Percentiles rank a stretch among this genome's conserved stretches.
Conservation (phyloP, 257 asterid genomes). For the Lithospermum erythrorhizon region DNA sequence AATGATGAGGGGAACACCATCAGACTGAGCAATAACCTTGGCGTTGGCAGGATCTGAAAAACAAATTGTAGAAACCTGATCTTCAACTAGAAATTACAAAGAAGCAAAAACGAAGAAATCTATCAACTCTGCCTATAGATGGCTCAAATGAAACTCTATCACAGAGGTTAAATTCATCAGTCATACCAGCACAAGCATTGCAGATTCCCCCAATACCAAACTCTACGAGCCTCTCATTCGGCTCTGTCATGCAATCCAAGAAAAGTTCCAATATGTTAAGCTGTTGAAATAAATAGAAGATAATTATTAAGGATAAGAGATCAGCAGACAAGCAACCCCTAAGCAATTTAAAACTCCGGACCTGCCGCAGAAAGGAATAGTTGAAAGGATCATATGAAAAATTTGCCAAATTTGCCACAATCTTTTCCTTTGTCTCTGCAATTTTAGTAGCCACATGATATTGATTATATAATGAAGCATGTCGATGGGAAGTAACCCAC, state of each 20-base stretch:
- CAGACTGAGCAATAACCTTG: conserved; percentile 51
- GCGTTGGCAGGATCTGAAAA: conserved; percentile 90
- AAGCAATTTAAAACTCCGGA: conserved; percentile 13
- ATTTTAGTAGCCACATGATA: too few relatives aligned
- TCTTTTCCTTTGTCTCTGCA: conserved; percentile 79
- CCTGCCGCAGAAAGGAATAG: conserved; percentile 78
- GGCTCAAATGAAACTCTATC: too few relatives aligned
- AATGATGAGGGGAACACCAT: conserved; percentile 72
- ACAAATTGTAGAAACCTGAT: too few relatives aligned
- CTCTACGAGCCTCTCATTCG: conserved; percentile 79
- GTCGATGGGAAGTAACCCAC: too few relatives aligned
- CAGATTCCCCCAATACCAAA: conserved; percentile 90
- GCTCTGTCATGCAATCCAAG: conserved; percentile 85
- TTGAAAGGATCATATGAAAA: conserved; percentile 96
- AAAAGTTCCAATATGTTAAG: conserved; percentile 86
- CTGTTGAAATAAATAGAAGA: conserved; percentile 29
- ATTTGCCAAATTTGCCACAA: conserved; percentile 78
- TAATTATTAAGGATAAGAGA: conserved; percentile 4
- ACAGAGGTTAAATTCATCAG: neutral
- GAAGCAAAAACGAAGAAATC: neutral
- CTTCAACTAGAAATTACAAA: conserved; percentile 2
- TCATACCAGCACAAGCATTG: conserved; percentile 68
- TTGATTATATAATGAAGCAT: too few relatives aligned
- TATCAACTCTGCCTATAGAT: too few relatives aligned
- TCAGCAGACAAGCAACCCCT: neutral